Base-by-base conservation (phyloP, 495 filamentous ascomycete species). In the Cenococcum geophilum region DNA sequence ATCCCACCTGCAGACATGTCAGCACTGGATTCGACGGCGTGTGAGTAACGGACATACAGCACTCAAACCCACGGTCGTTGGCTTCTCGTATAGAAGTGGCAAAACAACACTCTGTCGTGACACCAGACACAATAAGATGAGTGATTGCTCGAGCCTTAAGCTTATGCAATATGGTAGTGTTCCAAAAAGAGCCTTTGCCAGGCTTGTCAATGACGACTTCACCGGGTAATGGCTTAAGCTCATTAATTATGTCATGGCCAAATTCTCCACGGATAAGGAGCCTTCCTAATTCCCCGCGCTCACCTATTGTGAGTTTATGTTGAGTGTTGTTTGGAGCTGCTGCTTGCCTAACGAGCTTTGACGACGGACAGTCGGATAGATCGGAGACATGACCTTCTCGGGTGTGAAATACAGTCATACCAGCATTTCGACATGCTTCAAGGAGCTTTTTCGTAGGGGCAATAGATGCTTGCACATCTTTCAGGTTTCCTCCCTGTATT, bases 391-490 rank as follows among this genome's bases (percentile, higher is more conserved):
- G 77, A 10, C 78, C 77, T 62, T 70, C 68, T 21, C 68, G 65
- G 14, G 68, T 70, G 48, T 70, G 68, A 18, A 70, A 60, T 12
- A 70, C 58, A 4, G 62, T 60, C 63, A 70, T 35, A 1, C 79
- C 79, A 12, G 75, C 74, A 22, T 75, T 70, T 23, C 86, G 82
- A 55, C 86, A 89, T 6, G 75, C 68, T 36, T 80, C 71, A 2
- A 89, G 74, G 16, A 89, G 69, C 49, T 72, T 74, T 54, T 59
- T 73, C 51, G 69, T 71, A 20, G 76, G 76, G 16, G 68, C 73
- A 61, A 78, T 76, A 35, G 74, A 73, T 6, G 73, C 70, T 21
- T 75, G 70, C 43, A 70, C 69, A 51, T 64, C 71, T 52, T 73
- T 72, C n/a, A 77, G 68, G 61, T 76, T 70, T 47, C 74, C 75